Conservation (phyloP, 768 basidiomycete genomes). For the Boletellus ananiceps region DNA sequence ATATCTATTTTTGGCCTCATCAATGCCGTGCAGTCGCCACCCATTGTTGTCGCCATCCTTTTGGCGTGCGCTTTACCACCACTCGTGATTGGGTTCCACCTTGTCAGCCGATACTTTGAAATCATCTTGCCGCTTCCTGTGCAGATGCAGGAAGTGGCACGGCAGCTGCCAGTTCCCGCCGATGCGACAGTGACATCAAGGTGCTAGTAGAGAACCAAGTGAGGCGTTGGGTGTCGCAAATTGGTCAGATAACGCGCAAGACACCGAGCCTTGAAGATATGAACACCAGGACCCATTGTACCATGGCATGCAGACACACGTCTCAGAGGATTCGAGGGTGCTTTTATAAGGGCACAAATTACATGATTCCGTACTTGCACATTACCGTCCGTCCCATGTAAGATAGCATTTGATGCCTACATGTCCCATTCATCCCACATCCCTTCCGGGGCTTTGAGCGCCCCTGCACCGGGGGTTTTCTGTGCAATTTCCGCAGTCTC, state of each 20-base stretch:
- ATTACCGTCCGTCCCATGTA: neutral
- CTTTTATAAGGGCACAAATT: constrained; percentile 14
- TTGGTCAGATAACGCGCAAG: no score
- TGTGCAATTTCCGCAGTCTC: constrained; percentile 59
- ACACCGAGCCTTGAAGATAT: no score
- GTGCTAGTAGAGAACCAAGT: no score
- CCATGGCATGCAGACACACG: constrained; percentile 8
- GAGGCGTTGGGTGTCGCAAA: no score
- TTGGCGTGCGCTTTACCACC: constrained; percentile 21
- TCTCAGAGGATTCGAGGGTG: neutral
- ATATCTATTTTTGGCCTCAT: constrained; percentile 18
- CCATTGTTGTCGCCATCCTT: constrained; percentile 13
- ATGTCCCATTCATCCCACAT: constrained; percentile 79
- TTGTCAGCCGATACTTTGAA: constrained; percentile 5
- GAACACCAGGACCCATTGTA: neutral
- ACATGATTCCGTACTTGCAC: constrained; percentile 3
- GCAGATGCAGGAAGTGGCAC: neutral
- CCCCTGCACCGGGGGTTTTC: constrained; percentile 26
- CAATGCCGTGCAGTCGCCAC: constrained; percentile 20
- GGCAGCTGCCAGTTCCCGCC: neutral
- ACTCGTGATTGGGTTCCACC: constrained; percentile 9
- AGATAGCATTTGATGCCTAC: constrained; percentile 22
- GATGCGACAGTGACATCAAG: neutral
- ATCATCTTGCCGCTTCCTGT: constrained; percentile 7
- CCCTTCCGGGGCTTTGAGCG: constrained; percentile 16